Percentiles rank a stretch among this genome's conserved stretches.
Evolutionary conservation across 2,329 filamentous ascomycete species (phyloP).

Genomic region (Aspergillus ochraceus): DNA sequence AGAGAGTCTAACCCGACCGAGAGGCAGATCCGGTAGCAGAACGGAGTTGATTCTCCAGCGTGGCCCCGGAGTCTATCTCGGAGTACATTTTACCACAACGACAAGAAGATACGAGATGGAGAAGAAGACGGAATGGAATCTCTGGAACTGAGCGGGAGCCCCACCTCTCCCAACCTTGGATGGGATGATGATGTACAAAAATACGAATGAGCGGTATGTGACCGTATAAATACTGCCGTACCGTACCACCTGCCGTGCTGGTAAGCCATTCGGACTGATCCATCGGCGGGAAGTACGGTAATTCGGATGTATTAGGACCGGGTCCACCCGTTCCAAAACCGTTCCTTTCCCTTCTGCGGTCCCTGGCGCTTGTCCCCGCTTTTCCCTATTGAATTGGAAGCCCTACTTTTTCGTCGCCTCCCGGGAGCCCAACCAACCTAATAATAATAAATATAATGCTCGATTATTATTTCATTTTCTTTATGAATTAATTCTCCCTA

Average conservation of each 20-base stretch:
- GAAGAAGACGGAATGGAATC: conserved; percentile 14
- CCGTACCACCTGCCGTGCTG: neutral
- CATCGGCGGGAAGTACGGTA: neutral
- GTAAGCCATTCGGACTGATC: neutral
- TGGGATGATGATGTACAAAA: conserved; percentile 1
- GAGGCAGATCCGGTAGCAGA: neutral
- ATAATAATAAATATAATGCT: neutral
- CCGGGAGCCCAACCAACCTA: conserved; percentile 17
- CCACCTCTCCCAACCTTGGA: conserved; percentile 2
- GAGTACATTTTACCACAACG: no score
- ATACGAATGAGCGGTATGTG: conserved; percentile 4
- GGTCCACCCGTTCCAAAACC: neutral
- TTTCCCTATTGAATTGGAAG: conserved; percentile 9
- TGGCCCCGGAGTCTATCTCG: neutral
- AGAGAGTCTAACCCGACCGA: neutral
- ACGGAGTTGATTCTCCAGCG: conserved; percentile 3
- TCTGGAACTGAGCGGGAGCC: conserved; percentile 18
- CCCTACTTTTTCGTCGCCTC: conserved; percentile 18
- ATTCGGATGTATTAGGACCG: neutral
- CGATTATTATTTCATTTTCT: no score
- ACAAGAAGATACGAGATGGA: neutral
- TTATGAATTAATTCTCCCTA: no score
- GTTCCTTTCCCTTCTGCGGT: conserved; percentile 8
- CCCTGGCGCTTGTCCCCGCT: conserved; percentile 25
- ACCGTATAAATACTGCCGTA: conserved; percentile 8